A percentile compares a stretch with the other conserved stretches of the same genome.
phyloP scores from a whole-genome alignment of 768 basidiomycete genomes.

The Pleurotus djamor region DNA sequence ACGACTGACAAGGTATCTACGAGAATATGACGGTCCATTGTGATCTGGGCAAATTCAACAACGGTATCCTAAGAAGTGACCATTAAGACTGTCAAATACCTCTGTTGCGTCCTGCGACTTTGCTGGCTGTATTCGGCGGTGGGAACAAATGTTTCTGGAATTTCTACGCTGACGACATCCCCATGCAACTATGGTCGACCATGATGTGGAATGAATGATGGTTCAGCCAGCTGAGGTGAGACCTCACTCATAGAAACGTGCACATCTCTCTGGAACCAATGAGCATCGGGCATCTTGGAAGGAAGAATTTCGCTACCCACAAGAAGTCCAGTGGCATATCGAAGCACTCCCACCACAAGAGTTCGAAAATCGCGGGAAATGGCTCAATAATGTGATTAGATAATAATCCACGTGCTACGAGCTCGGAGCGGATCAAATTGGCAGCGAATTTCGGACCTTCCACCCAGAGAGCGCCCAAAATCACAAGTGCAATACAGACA shows the following conservation, averaged over 20 bases:
- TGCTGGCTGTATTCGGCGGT: neutral
- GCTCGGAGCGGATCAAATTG: slow-evolving; percentile 2
- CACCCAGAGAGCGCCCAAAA: neutral
- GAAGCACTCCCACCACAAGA: neutral
- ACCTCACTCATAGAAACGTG: neutral
- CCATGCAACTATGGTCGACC: neutral
- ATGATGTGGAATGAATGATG: neutral
- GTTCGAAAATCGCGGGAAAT: no score
- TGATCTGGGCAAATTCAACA: no score
- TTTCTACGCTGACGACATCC: neutral
- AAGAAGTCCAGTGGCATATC: neutral
- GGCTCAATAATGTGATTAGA: no score
- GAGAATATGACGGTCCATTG: no score
- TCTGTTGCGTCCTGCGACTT: no score
- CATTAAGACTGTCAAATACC: no score
- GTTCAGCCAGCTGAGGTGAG: neutral
- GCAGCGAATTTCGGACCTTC: neutral
- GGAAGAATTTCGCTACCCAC: neutral
- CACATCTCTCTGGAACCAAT: neutral
- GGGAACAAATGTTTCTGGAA: neutral
- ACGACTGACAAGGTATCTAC: neutral
- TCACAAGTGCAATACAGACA: neutral
- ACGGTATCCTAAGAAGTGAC: no score
- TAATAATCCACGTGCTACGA: neutral
- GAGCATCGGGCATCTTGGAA: slow-evolving; percentile 4